These are phyloP conservation scores for Mycena maculata DNA, from an alignment of 768 basidiomycete genomes.

Conservation along the genomic window DNA sequence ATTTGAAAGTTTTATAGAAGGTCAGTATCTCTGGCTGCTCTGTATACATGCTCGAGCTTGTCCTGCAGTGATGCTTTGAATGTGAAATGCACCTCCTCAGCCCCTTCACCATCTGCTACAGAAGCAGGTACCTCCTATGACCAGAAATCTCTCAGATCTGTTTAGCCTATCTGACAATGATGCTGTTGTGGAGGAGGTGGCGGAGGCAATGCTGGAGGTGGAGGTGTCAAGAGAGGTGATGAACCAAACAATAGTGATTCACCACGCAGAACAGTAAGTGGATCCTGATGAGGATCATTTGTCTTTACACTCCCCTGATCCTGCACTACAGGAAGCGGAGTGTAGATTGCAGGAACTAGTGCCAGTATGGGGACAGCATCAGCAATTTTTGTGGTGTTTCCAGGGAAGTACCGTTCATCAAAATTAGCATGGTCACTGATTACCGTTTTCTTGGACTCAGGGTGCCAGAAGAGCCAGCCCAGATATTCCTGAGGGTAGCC, in stretches of 20 bases:
- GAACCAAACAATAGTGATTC: background rate
- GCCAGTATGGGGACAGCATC: background rate
- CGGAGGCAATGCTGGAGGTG: background rate
- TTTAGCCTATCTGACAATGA: background rate
- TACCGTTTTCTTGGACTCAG: slow-evolving; percentile 13
- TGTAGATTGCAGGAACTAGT: background rate
- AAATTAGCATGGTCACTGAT: slow-evolving; percentile 39
- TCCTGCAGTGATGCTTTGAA: background rate
- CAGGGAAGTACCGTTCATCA: slow-evolving; percentile 47
- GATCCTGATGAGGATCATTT: background rate
- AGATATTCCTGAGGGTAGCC: slow-evolving; percentile 49
- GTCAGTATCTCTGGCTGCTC: background rate
- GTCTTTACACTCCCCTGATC: slow-evolving; percentile 2
- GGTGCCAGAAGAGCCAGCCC: slow-evolving; percentile 50
- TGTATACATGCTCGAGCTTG: slow-evolving; percentile 5
- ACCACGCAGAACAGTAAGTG: background rate
- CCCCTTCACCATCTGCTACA: background rate
- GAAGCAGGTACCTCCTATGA: too few species aligned
- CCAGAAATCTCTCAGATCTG: too few species aligned
- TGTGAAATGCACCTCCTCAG: background rate
- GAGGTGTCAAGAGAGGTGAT: background rate
- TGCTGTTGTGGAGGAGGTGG: too few species aligned
- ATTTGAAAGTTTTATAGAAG: background rate
- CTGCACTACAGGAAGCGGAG: background rate
- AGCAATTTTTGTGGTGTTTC: slow-evolving; percentile 19